phyloP scores from a whole-genome alignment of 2,329 filamentous ascomycete genomes.

The Apiospora marii region DNA sequence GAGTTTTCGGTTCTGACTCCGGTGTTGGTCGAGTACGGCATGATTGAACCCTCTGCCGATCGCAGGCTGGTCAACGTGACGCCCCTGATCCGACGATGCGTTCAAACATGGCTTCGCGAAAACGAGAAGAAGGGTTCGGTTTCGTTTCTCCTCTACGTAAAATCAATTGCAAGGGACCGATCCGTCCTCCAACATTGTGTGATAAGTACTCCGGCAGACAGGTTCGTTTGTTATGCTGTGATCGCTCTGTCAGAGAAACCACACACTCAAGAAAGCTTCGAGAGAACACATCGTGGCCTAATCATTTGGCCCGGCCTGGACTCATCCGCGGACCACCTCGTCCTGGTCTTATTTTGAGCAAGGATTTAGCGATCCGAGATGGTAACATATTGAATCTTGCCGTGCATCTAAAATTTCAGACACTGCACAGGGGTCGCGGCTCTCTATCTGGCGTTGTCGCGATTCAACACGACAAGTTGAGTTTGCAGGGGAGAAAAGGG shows the following conservation, averaged over 20 bases:
- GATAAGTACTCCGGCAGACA: too few relatives aligned
- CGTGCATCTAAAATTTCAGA: neutral
- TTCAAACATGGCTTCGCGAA: constrained; percentile 6
- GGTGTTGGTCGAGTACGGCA: neutral
- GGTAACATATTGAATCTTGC: too few relatives aligned
- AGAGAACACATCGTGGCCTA: neutral
- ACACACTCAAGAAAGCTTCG: too few relatives aligned
- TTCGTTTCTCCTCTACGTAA: too few relatives aligned
- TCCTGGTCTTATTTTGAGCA: neutral
- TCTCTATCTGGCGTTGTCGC: neutral
- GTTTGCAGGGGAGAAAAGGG: neutral
- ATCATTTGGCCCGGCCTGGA: too few relatives aligned
- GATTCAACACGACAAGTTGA: neutral
- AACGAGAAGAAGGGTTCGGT: neutral
- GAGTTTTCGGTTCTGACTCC: neutral
- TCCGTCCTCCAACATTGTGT: too few relatives aligned
- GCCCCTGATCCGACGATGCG: constrained; percentile 4
- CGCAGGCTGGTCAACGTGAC: neutral
- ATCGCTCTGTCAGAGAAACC: too few relatives aligned
- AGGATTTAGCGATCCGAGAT: neutral
- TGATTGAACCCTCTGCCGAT: constrained; percentile 17
- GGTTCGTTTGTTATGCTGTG: too few relatives aligned
- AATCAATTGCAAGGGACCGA: too few relatives aligned
- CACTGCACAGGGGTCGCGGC: neutral
- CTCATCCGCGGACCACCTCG: neutral